These are phyloP conservation scores for Rhynchosporium agropyri DNA, from an alignment of 2,329 filamentous ascomycete genomes.

Conservation along the genomic window DNA sequence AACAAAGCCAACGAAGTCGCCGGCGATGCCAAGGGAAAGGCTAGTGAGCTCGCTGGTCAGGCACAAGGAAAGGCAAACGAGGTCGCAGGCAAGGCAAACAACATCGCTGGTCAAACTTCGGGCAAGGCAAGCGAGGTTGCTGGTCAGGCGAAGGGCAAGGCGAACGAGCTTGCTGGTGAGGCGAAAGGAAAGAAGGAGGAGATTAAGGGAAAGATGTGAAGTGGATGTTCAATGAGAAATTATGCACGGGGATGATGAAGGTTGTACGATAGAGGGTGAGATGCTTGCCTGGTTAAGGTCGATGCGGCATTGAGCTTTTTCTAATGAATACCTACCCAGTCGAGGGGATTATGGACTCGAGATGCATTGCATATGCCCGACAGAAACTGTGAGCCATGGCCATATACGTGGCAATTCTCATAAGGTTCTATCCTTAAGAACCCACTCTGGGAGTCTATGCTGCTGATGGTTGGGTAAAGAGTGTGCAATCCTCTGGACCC, in stretches of 20 bases:
- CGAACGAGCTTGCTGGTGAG: constrained; percentile 43
- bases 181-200: constrained; percentile 45
- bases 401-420: too few species aligned
- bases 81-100: constrained; percentile 46
- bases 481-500: too few species aligned
- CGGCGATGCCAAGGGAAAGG: too few species aligned
- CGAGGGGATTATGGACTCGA: constrained; percentile 9
- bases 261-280: constrained; percentile 16
- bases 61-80: too few species aligned
- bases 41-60: too few species aligned
- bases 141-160: constrained; percentile 45
- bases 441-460: too few species aligned
- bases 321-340: constrained; percentile 9
- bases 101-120: constrained; percentile 44
- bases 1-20: too few species aligned
- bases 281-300: not conserved
- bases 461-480: too few species aligned
- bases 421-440: too few species aligned
- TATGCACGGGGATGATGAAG: not conserved
- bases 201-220: constrained; percentile 44
- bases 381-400: not conserved
- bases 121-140: constrained; percentile 46
- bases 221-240: not conserved
- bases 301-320: not conserved
- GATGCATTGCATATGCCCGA: not conserved